A percentile compares a stretch with the other conserved stretches of the same genome.
These are phyloP conservation scores for Trichoderma endophyticum DNA, from an alignment of 2,329 filamentous ascomycete genomes.

Conservation along the genomic window DNA sequence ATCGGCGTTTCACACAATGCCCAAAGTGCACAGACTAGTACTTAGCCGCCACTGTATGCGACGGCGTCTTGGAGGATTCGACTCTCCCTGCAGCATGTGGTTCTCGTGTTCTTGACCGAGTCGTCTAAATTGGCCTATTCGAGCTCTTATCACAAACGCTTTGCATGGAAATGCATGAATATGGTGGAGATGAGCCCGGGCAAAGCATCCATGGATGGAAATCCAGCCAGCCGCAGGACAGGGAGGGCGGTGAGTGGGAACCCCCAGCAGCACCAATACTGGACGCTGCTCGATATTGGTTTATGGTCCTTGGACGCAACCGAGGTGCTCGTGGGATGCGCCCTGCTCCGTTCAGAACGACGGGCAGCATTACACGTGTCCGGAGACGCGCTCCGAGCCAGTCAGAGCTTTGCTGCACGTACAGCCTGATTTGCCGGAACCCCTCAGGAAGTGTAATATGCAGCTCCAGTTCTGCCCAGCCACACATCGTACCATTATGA, in stretches of 20 bases:
- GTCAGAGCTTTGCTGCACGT: neutral
- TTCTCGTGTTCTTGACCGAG: neutral
- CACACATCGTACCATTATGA: neutral
- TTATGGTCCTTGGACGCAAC: neutral
- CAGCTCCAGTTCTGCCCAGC: neutral
- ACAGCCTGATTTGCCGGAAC: neutral
- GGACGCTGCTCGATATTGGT: neutral
- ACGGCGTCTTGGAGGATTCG: neutral
- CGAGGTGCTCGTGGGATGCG: neutral
- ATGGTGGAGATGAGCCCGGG: constrained; percentile 9
- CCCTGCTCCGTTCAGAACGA: neutral
- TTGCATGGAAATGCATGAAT: constrained; percentile 8
- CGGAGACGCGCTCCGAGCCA: neutral
- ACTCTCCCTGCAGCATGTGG: neutral
- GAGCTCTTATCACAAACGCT: neutral
- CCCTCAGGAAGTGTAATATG: neutral
- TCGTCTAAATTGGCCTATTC: neutral
- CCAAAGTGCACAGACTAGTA: neutral
- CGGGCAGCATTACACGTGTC: constrained; percentile 4
- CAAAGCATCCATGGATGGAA: neutral
- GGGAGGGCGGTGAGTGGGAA: constrained; percentile 7
- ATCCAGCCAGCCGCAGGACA: constrained; percentile 2
- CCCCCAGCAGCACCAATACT: neutral
- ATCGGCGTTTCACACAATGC: neutral
- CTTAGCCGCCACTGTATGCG: neutral